Evolutionary conservation across 2,329 filamentous ascomycete genomes (phyloP).

Genomic region (Ophidiomyces ophidiicola): DNA sequence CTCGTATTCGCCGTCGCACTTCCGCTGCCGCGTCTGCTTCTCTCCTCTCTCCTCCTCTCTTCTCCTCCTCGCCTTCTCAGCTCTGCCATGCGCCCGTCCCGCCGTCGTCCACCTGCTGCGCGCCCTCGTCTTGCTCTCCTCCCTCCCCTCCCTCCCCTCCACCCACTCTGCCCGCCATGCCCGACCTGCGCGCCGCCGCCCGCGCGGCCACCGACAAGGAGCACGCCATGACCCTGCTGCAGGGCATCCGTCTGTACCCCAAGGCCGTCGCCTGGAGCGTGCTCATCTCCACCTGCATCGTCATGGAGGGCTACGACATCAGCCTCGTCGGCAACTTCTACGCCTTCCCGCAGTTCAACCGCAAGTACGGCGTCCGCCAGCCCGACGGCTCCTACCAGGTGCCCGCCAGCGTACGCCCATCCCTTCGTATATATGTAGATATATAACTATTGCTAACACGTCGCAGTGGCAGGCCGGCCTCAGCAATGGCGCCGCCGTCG

Average conservation of each 20-base stretch:
- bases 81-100: no score
- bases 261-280: constrained; percentile 77
- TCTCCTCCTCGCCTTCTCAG: no score
- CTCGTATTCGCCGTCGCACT: no score
- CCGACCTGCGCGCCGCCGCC: constrained; percentile 29
- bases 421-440: neutral
- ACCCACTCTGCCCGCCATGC: no score
- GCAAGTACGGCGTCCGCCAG: constrained; percentile 29
- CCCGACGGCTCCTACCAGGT: constrained; percentile 30
- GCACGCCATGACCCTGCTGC: constrained; percentile 56
- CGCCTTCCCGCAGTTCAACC: constrained; percentile 32
- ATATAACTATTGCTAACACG: constrained; percentile 13
- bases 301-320: constrained; percentile 84
- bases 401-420: constrained; percentile 26
- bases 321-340: constrained; percentile 73
- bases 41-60: no score
- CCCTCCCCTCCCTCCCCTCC: no score
- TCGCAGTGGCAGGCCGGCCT: constrained; percentile 36
- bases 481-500: constrained; percentile 33
- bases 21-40: no score
- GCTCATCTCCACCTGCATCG: constrained; percentile 78
- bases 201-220: constrained; percentile 36
- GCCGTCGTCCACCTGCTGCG: no score
- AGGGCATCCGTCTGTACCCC: constrained; percentile 72
- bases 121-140: no score